Evolutionary conservation across 2,329 filamentous ascomycete genomes (phyloP), one percentile per base, ranked within the genome.

Genomic region (Epichloe bromicola): DNA sequence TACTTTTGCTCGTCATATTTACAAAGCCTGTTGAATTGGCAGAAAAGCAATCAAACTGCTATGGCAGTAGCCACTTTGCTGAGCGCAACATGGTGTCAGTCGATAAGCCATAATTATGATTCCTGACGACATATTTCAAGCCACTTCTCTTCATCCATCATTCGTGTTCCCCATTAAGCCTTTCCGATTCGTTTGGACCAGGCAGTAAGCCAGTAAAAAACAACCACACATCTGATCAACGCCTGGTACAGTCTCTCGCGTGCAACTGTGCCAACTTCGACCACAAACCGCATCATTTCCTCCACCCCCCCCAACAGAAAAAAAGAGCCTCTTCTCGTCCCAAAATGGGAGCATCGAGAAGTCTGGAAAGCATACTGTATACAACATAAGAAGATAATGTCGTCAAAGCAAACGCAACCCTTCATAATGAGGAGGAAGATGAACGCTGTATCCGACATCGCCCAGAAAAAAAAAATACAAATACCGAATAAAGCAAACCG

Each of bases 241-340:
- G 59, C 58, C 60, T 56, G 54, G 54, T 59, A 61, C 55, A 62
- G 53, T 45, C 53, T 54, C 39, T 59, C 58, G 56, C 59, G 51
- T 56, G 55, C 60, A 54, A 53, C 57, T 60, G 55, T 61, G 59
- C 53, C 53, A 55, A 57, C 55, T 51, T 54, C 11, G 49, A 19
- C 17, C 33, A 6, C 37, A n/a, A 41, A 51, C 23, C 10, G n/a
- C 30, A 42, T 36, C 8, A 34, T 52, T 56, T 62, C 67, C 70
- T 3, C 43, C 30, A 36, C 20, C 6, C 11, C 20, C 20, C 23
- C 1, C 33, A 6, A 3, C 19, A 11, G 8, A 34, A 20, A 33
- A 26, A 10, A 10, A n/a, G 14, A n/a, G n/a, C 36, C 4, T n/a
- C 26, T 2, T 36, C 11, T 48, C 23, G 17, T 15, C 36, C 36